A percentile compares a stretch with the other conserved stretches of the same genome.
Conservation (phyloP, 306 rosid species). For the Ochetophila trinervis region DNA sequence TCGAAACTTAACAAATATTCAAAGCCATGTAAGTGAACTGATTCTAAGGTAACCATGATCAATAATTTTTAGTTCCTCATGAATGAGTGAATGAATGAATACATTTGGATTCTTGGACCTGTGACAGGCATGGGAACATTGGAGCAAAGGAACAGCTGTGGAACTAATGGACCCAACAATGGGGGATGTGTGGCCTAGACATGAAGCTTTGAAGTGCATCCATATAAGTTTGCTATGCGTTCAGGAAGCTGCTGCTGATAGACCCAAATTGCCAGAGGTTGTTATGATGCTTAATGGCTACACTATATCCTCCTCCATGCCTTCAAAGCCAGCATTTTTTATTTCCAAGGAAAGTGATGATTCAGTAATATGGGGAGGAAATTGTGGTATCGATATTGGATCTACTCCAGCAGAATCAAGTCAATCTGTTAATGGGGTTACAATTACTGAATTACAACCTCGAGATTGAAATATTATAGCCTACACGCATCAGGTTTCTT, state of each 20-base stretch:
- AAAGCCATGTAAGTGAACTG: slow-evolving; percentile 22
- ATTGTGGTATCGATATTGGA: background rate
- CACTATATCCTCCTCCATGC: background rate
- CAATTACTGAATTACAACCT: slow-evolving; percentile 27
- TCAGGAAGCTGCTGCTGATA: slow-evolving; percentile 32
- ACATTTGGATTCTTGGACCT: background rate
- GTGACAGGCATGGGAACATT: slow-evolving; percentile 32
- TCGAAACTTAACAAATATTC: slow-evolving; percentile 16
- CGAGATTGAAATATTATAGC: slow-evolving; percentile 1
- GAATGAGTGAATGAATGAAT: too few species aligned
- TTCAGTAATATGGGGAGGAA: background rate
- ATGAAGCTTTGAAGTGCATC: slow-evolving; percentile 34
- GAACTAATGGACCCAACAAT: slow-evolving; percentile 24
- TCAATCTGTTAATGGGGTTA: slow-evolving; percentile 14
- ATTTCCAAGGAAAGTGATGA: slow-evolving; percentile 7
- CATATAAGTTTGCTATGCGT: slow-evolving; percentile 30
- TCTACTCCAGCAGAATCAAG: background rate
- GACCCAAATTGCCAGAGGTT: slow-evolving; percentile 32
- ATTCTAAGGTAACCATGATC: background rate
- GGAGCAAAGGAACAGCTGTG: slow-evolving; percentile 27
- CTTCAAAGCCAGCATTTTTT: slow-evolving; percentile 26
- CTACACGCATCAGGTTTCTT: too few species aligned
- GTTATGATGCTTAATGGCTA: slow-evolving; percentile 31
- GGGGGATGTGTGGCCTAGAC: slow-evolving; percentile 24
- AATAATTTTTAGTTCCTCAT: too few species aligned